Percentiles rank a stretch among this genome's conserved stretches.
Conservation (phyloP, 2,329 filamentous ascomycete genomes). For the Rutstroemia sp. region DNA sequence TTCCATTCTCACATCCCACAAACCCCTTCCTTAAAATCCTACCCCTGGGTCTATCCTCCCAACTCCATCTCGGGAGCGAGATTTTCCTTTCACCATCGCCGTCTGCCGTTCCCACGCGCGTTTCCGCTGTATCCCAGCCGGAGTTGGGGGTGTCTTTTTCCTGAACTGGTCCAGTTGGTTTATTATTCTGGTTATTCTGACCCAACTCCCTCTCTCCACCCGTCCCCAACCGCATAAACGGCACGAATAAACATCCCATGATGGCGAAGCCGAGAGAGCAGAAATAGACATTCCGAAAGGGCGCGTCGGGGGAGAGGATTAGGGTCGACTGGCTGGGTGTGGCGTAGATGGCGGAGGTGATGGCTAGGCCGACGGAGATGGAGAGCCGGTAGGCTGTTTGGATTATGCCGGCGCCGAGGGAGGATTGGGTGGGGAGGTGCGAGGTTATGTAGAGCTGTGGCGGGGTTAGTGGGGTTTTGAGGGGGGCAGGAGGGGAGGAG, state of each 20-base stretch:
- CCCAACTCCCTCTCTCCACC: neutral
- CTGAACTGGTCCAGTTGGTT: no score
- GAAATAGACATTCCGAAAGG: slow-evolving; percentile 46
- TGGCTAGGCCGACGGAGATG: slow-evolving; percentile 50
- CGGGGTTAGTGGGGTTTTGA: neutral
- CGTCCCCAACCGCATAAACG: slow-evolving; percentile 45
- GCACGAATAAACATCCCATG: slow-evolving; percentile 38
- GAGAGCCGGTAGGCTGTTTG: slow-evolving; percentile 48
- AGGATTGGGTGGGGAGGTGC: slow-evolving; percentile 52
- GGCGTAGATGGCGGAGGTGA: slow-evolving; percentile 51
- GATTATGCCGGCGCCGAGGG: slow-evolving; percentile 59
- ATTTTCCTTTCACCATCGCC: slow-evolving; percentile 9
- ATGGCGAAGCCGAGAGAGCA: slow-evolving; percentile 38
- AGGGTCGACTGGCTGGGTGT: neutral
- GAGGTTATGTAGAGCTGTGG: slow-evolving; percentile 61
- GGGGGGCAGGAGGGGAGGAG: neutral
- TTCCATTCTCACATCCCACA: neutral
- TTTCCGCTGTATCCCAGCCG: neutral
- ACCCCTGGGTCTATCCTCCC: slow-evolving; percentile 10
- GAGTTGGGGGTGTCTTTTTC: neutral
- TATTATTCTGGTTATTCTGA: neutral
- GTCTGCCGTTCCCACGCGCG: slow-evolving; percentile 5
- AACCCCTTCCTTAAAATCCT: neutral
- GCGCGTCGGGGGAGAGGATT: slow-evolving; percentile 37
- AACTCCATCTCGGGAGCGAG: slow-evolving; percentile 19